Evolutionary conservation across 1,139 yeast genomes (phyloP).

Genomic region (Lodderomyces parapsilosis): DNA sequence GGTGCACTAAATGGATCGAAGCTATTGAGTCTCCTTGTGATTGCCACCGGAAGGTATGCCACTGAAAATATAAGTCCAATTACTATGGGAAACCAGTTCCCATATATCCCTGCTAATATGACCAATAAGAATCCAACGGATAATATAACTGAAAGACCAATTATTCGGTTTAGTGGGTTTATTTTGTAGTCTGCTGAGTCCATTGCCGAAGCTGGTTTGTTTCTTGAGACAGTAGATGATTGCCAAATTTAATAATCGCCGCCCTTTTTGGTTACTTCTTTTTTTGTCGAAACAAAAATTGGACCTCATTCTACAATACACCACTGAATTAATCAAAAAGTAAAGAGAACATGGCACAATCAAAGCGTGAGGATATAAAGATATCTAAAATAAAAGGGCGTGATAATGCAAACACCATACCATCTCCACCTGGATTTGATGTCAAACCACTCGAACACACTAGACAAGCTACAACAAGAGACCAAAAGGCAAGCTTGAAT

Average conservation of each 20-base stretch:
- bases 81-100: constrained; percentile 76
- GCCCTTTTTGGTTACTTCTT: too few species aligned
- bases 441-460: constrained; percentile 2
- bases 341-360: neutral
- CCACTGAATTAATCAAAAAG: neutral
- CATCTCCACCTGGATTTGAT: constrained; percentile 23
- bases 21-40: constrained; percentile 35
- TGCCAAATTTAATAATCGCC: neutral
- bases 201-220: constrained; percentile 24
- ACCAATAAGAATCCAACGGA: constrained; percentile 78
- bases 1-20: constrained; percentile 39
- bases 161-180: constrained; percentile 69
- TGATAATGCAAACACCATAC: constrained; percentile 1
- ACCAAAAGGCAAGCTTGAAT: constrained; percentile 19
- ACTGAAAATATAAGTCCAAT: constrained; percentile 52
- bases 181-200: constrained; percentile 27
- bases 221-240: neutral
- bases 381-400: neutral
- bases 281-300: too few species aligned
- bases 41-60: constrained; percentile 69
- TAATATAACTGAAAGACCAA: constrained; percentile 68
- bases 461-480: neutral
- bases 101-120: constrained; percentile 72
- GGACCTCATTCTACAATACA: too few species aligned
- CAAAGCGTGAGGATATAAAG: neutral